A percentile compares a stretch with the other conserved stretches of the same genome.
Evolutionary conservation across 2,329 filamentous ascomycete genomes (phyloP).

Genomic region (Daldinia sp.): DNA sequence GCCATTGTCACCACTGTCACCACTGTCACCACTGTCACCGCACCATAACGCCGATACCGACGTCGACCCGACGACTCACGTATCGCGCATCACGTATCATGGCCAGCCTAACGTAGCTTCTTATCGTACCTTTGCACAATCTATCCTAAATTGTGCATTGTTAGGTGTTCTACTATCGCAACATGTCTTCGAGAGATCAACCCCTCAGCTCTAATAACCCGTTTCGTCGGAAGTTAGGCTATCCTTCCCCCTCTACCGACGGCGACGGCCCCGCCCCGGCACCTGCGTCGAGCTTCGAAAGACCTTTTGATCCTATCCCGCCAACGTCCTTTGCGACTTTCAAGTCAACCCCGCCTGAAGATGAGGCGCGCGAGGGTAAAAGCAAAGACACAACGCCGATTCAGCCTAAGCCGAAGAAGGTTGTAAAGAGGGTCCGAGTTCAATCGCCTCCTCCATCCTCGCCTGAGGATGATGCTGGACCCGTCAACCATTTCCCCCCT

Average conservation of each 20-base stretch:
- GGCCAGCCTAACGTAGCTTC: slow-evolving; percentile 37
- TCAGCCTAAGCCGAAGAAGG: slow-evolving; percentile 58
- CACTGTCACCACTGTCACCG: background rate
- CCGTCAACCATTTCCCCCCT: slow-evolving; percentile 46
- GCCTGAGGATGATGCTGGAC: slow-evolving; percentile 63
- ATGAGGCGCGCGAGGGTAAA: slow-evolving; percentile 36
- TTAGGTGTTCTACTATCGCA: slow-evolving; percentile 23
- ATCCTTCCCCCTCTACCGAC: slow-evolving; percentile 40
- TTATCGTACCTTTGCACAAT: slow-evolving; percentile 24
- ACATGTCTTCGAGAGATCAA: slow-evolving; percentile 54
- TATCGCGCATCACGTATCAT: slow-evolving; percentile 27
- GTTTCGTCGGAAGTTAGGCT: slow-evolving; percentile 60
- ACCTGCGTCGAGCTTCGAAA: slow-evolving; percentile 38
- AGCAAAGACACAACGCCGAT: slow-evolving; percentile 51
- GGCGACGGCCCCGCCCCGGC: slow-evolving; percentile 35
- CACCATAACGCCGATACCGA: slow-evolving; percentile 8
- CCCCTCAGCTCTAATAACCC: slow-evolving; percentile 63
- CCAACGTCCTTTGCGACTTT: slow-evolving; percentile 51
- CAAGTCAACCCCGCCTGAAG: slow-evolving; percentile 50
- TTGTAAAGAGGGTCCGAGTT: slow-evolving; percentile 75
- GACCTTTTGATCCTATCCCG: slow-evolving; percentile 27
- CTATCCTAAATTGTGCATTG: slow-evolving; percentile 24
- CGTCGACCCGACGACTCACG: slow-evolving; percentile 24
- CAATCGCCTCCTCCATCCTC: slow-evolving; percentile 73
- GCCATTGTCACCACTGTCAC: background rate